Percentiles rank a stretch among this genome's conserved stretches.
phyloP scores from a whole-genome alignment of 2,329 filamentous ascomycete genomes.

The Nannizziopsis barbatae region DNA sequence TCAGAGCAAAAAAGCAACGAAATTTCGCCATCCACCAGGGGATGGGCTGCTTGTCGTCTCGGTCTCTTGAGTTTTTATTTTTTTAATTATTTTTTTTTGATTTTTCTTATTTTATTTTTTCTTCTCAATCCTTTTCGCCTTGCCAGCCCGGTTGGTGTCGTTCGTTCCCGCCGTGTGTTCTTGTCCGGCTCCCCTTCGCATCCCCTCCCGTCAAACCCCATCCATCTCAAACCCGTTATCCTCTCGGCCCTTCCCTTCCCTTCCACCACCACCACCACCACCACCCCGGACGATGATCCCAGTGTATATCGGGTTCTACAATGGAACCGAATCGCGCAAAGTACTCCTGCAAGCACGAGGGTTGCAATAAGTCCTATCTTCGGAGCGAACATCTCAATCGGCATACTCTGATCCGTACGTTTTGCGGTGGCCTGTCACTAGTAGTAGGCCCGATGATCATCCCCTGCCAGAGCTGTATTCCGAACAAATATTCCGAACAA shows the following conservation, averaged over 20 bases:
- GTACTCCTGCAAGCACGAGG: conserved; percentile 16
- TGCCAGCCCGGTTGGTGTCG: neutral
- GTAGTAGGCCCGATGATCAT: neutral
- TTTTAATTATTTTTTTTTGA: neutral
- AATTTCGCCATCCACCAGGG: conserved; percentile 4
- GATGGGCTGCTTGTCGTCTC: neutral
- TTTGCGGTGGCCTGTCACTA: neutral
- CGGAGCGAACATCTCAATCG: conserved; percentile 19
- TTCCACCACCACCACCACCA: neutral
- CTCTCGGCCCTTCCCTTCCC: too few species aligned
- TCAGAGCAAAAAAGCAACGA: conserved; percentile 7
- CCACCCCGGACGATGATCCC: conserved; percentile 10
- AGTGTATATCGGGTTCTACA: conserved; percentile 8
- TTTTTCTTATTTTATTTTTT: neutral
- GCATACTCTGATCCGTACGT: conserved; percentile 18
- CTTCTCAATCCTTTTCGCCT: neutral
- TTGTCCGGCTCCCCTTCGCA: neutral
- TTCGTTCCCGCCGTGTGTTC: neutral
- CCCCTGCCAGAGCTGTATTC: neutral
- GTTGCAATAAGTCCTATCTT: conserved; percentile 18
- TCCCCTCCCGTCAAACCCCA: neutral
- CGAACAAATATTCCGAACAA: too few species aligned
- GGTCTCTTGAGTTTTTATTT: neutral
- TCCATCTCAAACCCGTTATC: too few species aligned
- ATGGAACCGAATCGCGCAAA: conserved; percentile 13